Base-by-base conservation (phyloP, 2,329 filamentous ascomycete genomes). In the Balansia obtecta region DNA sequence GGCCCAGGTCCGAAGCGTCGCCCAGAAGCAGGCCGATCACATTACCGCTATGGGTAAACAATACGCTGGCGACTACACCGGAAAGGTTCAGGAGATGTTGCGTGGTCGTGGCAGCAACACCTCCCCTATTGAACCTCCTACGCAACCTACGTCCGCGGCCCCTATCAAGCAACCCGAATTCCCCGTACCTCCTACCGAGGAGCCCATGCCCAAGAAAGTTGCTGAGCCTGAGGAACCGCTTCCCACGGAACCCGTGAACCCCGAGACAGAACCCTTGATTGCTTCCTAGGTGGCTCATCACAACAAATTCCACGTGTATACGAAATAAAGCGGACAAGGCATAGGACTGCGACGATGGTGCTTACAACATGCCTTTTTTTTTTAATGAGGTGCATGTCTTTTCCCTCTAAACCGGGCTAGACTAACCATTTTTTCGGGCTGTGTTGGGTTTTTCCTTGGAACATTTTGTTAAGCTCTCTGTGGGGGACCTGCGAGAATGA, bases 41-140 rank as follows among this genome's bases (percentile, higher is more conserved):
- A 78, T 80, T 55, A 76, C 80, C 46, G 72, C 77, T 60, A 68
- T 81, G 40, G 79, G 80, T 61, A 85, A 84, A 74, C 76, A 82
- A 64, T 83, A 84, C 60, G 74, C 82, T 60, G 80, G 78, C 40
- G 80, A 85, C 61, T 83, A 85, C 66, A 80, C 80, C 30, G 71
- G 74, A 63, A 85, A 85, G 74, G 80, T 82, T 50, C 80, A 83
- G 68, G 71, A 77, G 58, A 70, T 83, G 63, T 72, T 85, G 57
- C 73, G 75, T 52, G 74, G 74, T 58, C 69, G 68, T 54, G 66
- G 68, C 16, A 61, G 68, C 50, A 61, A 68, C 50, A 69, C 72
- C 39, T 67, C 71, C 49, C 68, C 71, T 58, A 59, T 64, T 55
- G 61, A 46, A 2, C 20, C 50, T 13, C 43, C 65, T 46, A 57